Conservation (phyloP, 2,329 filamentous ascomycete species). For the Davidsoniella neocaledoniae region DNA sequence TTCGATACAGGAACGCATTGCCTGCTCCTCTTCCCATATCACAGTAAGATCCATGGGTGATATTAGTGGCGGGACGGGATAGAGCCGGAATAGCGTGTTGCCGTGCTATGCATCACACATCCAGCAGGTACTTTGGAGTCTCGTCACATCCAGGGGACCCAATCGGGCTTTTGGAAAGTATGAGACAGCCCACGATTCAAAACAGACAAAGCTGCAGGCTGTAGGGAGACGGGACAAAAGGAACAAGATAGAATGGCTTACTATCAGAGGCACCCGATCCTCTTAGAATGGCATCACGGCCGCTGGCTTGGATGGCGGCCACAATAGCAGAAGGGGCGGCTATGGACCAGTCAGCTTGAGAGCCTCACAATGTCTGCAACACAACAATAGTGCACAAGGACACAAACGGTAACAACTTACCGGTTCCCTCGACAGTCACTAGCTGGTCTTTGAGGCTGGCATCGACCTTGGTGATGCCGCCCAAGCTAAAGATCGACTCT, state of each 20-base stretch:
- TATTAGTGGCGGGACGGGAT: too few species aligned
- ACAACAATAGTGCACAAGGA: background rate
- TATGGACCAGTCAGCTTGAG: conserved; percentile 16
- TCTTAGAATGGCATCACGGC: conserved; percentile 83
- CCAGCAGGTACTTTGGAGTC: too few species aligned
- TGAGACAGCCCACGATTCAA: background rate
- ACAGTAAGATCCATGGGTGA: too few species aligned
- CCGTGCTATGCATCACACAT: too few species aligned
- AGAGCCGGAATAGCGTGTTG: too few species aligned
- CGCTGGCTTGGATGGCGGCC: conserved; percentile 71
- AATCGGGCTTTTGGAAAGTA: too few species aligned
- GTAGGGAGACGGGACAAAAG: background rate
- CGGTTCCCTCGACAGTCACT: conserved; percentile 70
- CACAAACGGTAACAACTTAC: conserved; percentile 24
- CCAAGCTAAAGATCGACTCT: conserved; percentile 55
- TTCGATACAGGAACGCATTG: too few species aligned
- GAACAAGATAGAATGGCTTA: conserved; percentile 21
- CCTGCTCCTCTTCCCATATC: too few species aligned
- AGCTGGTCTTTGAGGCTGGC: conserved; percentile 71
- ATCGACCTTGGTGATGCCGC: conserved; percentile 68
- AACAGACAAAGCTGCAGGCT: background rate
- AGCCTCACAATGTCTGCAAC: too few species aligned
- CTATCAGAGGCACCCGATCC: conserved; percentile 76
- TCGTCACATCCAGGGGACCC: too few species aligned
- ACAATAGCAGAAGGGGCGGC: conserved; percentile 83